Evolutionary conservation across 1,284 basidiomycete genomes (phyloP).

Genomic region (Sanghuangporus sanghuang): DNA sequence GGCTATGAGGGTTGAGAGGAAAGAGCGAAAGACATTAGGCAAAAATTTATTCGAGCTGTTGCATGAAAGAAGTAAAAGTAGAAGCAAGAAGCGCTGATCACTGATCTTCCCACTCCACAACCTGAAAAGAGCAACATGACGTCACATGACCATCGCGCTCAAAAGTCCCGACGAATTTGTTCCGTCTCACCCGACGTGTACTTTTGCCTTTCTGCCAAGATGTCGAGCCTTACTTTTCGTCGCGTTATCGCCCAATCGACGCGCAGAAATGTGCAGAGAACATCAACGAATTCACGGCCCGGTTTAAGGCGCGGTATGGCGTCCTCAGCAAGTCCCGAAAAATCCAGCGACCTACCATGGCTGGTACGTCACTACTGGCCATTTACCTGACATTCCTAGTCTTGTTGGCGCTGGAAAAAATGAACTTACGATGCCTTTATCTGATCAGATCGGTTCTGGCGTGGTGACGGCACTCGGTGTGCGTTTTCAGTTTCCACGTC

Average conservation of each 20-base stretch:
- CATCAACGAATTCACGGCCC: not conserved
- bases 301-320: constrained; percentile 14
- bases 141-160: not conserved
- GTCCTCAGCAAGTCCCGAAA: constrained; percentile 3
- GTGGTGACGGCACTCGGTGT: constrained; percentile 19
- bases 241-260: constrained; percentile 5
- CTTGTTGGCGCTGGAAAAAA: not conserved
- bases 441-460: constrained; percentile 18
- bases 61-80: not conserved
- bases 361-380: constrained; percentile 1
- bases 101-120: not conserved
- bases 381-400: not conserved
- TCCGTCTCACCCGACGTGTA: not conserved
- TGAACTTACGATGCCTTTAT: not conserved
- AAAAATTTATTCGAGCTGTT: not conserved
- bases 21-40: not conserved
- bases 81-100: not conserved
- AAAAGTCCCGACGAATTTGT: not conserved
- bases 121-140: constrained; percentile 3
- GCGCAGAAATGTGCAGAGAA: not conserved
- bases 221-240: constrained; percentile 10
- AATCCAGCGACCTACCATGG: constrained; percentile 16
- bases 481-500: not conserved
- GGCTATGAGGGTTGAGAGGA: not conserved
- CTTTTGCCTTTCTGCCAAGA: constrained; percentile 3